Percentiles rank a stretch among this genome's conserved stretches.
Conservation (phyloP, 2,329 filamentous ascomycete genomes). For the Clarireedia hainanense region DNA sequence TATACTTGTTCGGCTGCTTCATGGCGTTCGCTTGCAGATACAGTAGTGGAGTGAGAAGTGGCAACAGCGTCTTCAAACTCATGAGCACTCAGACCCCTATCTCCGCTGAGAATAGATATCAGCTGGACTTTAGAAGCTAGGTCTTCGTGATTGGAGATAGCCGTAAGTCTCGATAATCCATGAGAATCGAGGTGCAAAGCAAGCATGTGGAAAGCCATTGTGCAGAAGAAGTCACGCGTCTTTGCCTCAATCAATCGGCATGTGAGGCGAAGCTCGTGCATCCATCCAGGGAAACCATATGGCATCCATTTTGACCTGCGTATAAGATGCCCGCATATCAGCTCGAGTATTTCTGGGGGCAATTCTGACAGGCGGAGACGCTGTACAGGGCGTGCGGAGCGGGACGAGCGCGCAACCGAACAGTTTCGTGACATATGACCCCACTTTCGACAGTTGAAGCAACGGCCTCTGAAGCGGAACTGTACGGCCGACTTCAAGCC, state of each 20-base stretch:
- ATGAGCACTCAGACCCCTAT: background rate
- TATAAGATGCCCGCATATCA: background rate
- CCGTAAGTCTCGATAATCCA: background rate
- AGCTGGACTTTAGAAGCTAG: background rate
- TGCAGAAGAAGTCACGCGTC: background rate
- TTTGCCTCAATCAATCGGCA: background rate
- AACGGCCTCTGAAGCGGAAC: background rate
- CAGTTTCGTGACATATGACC: too few species aligned
- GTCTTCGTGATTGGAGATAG: background rate
- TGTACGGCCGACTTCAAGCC: background rate
- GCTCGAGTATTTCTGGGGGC: background rate
- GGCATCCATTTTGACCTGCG: too few species aligned
- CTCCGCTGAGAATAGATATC: background rate
- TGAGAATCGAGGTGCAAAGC: background rate
- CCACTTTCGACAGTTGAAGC: too few species aligned
- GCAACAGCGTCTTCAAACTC: background rate
- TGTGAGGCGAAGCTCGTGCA: background rate
- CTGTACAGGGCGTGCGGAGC: background rate
- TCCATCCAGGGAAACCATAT: background rate
- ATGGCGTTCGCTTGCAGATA: background rate
- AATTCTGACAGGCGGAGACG: background rate
- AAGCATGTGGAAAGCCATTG: background rate
- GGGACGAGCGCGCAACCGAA: too few species aligned
- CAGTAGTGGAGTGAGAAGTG: too few species aligned
- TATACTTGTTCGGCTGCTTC: background rate